phyloP scores from a whole-genome alignment of 2,329 filamentous ascomycete genomes.

The Fusarium stilboides region DNA sequence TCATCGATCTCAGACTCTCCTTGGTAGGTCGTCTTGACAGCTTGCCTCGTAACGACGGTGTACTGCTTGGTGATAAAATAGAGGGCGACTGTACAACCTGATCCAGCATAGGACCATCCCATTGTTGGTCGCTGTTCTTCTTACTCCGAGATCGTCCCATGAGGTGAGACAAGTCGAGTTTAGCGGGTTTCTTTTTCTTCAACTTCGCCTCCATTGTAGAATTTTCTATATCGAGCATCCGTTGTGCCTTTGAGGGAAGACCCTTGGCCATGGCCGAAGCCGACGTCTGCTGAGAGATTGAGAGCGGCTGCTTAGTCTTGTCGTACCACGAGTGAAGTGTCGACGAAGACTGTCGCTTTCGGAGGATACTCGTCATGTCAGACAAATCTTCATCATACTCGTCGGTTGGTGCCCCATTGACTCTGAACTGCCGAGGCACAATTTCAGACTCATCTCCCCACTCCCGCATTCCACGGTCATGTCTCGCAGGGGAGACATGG shows the following conservation, averaged over 20 bases:
- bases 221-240: conserved; percentile 63
- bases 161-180: conserved; percentile 65
- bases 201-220: conserved; percentile 42
- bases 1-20: conserved; percentile 53
- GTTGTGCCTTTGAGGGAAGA: conserved; percentile 63
- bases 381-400: conserved; percentile 52
- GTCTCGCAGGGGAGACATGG: conserved; percentile 28
- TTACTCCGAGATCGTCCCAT: conserved; percentile 54
- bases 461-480: conserved; percentile 37
- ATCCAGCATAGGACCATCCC: conserved; percentile 54
- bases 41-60: conserved; percentile 49
- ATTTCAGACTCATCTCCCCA: conserved; percentile 51
- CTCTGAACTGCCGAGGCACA: conserved; percentile 44
- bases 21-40: conserved; percentile 56
- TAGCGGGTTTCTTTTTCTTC: conserved; percentile 62
- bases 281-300: conserved; percentile 73
- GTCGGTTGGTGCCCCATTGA: conserved; percentile 35
- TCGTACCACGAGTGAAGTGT: conserved; percentile 73
- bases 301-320: conserved; percentile 68
- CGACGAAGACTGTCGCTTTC: conserved; percentile 67
- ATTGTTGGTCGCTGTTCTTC: conserved; percentile 53
- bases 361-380: conserved; percentile 60
- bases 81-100: conserved; percentile 61
- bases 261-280: conserved; percentile 72
- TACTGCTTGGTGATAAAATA: conserved; percentile 56